Conservation (phyloP, 305 asterid genomes). For the Solanum hybrid region DNA sequence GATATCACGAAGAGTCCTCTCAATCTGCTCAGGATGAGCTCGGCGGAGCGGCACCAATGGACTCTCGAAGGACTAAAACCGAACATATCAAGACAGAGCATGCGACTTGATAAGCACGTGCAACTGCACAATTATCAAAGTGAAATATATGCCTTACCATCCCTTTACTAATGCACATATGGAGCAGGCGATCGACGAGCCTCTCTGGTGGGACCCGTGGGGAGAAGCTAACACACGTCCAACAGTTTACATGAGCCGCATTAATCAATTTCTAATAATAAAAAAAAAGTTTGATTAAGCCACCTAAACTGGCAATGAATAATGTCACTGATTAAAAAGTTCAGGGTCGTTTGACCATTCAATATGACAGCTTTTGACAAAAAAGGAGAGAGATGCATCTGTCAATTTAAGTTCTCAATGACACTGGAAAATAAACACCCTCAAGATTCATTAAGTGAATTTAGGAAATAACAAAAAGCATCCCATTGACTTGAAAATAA, state of each 20-base stretch:
- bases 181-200: conserved; percentile 36
- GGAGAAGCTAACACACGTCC: conserved; percentile 66
- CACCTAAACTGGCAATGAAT: not conserved
- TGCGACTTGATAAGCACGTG: not conserved
- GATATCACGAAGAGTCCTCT: conserved; percentile 31
- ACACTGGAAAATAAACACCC: not conserved
- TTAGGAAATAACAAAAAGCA: not conserved
- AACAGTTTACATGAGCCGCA: conserved; percentile 45
- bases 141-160: conserved; percentile 40
- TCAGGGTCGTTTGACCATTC: not conserved
- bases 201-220: not conserved
- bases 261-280: conserved; percentile 60
- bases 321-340: not conserved
- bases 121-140: not conserved
- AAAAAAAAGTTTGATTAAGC: conserved; percentile 1
- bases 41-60: conserved; percentile 32
- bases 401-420: not conserved
- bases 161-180: conserved; percentile 68
- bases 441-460: not conserved
- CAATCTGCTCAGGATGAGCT: conserved; percentile 25
- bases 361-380: not conserved
- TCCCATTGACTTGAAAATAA: not conserved
- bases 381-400: not conserved
- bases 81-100: conserved; percentile 1
- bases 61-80: conserved; percentile 28